Evolutionary conservation across 2,329 filamentous ascomycete species (phyloP), one percentile per base, ranked within the genome.

Genomic region (Hypoxylon sp.): DNA sequence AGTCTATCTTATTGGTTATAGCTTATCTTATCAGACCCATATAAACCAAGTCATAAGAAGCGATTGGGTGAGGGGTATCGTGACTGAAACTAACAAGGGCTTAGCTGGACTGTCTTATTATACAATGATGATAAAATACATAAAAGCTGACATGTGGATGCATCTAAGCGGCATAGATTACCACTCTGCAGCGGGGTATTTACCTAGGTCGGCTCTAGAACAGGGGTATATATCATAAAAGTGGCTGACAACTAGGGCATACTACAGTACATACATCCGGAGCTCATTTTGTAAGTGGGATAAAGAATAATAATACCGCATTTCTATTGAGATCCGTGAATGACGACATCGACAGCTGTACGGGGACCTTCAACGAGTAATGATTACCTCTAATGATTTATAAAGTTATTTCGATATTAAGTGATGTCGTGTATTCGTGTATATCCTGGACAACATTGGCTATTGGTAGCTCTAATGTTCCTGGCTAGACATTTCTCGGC

Each of bases 271-370:
- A 31, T 31, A 29, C 29, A 31, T 46, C 22, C 13, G 3, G 37
- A 13, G 35, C 35, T 37, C 35, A 37, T 37, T 37, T 44, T 46
- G 11, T 17, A 52, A 39, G 37, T 33, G 31, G 10, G 14, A 59
- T 47, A 48, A 22, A 22, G n/a, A 44, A 44, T 33, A 69, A 69
- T 69, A 67, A 69, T 69, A 71, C 63, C 63, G 57, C 66, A 69
- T 57, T 57, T 63, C 62, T 62, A 17, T 59, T 46, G 37, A 59
- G 31, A n/a, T 13, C 35, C 52, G 39, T 51, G n/a, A 42, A 66
- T 66, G 65, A 62, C 62, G 58, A 54, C 44, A 69, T 60, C 8
- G 31, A 58, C 31, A 31, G 19, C 39, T 58, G 26, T 6, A 37
- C 47, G 54, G 35, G n/a, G 26, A 11, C 37, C 5, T 26, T 3